A percentile compares a stretch with the other conserved stretches of the same genome.
Conservation (phyloP, 176 grass and related monocot species). For the Avena insularis region DNA sequence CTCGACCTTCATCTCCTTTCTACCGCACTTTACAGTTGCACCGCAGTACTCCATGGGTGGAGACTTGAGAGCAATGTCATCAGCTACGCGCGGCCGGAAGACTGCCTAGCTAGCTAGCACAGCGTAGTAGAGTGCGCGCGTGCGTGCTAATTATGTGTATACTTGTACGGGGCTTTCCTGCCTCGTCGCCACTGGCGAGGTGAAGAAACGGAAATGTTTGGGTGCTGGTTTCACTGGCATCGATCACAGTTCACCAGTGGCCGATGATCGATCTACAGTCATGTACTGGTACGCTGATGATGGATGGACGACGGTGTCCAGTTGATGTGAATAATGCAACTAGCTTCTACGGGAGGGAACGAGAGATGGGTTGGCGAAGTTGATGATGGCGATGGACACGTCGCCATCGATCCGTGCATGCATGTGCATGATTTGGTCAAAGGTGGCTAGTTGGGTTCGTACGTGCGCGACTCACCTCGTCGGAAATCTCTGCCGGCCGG, state of each 20-base stretch:
- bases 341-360: neutral
- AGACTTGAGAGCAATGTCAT: neutral
- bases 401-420: neutral
- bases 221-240: constrained; percentile 31
- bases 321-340: constrained; percentile 18
- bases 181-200: neutral
- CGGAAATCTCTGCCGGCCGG: neutral
- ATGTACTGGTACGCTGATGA: neutral
- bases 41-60: too few species aligned
- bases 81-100: neutral
- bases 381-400: neutral
- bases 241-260: neutral
- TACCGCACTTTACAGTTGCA: too few species aligned
- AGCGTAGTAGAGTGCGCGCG: neutral
- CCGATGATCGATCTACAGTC: neutral
- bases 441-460: constrained; percentile 21
- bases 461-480: constrained; percentile 6
- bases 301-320: neutral
- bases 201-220: neutral
- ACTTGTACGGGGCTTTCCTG: neutral
- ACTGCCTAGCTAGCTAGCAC: neutral
- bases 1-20: too few species aligned
- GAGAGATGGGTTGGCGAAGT: neutral
- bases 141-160: neutral
- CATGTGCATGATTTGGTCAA: neutral